These are phyloP conservation scores for Globisporangium carolinianum DNA, from an alignment of 352 stramenopile genomes.

Conservation along the genomic window DNA sequence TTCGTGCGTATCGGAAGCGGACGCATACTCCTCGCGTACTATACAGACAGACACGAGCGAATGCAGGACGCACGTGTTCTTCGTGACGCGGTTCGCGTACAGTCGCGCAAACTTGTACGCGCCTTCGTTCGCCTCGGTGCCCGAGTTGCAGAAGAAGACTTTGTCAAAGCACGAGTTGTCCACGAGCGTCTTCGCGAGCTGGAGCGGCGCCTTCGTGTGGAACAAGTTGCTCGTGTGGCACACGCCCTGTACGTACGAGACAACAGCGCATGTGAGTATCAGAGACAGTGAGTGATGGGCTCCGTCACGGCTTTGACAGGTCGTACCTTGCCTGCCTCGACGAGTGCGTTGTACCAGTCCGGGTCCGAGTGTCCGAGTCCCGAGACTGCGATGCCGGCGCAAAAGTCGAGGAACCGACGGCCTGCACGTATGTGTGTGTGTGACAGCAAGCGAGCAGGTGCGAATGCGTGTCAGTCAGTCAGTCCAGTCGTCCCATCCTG, in stretches of 20 bases:
- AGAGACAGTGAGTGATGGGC: neutral
- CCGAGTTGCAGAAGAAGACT: slow-evolving; percentile 98
- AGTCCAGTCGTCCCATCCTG: neutral
- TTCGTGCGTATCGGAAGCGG: neutral
- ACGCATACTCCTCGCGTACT: too few relatives aligned
- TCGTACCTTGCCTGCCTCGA: slow-evolving; percentile 44
- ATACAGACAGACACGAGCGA: neutral
- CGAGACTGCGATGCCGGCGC: slow-evolving; percentile 89
- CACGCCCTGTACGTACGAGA: slow-evolving; percentile 75
- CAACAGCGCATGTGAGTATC: slow-evolving; percentile 23
- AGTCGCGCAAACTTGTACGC: slow-evolving; percentile 85
- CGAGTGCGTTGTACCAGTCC: slow-evolving; percentile 69
- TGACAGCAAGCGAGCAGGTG: neutral
- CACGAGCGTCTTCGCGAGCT: slow-evolving; percentile 92
- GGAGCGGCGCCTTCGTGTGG: slow-evolving; percentile 90
- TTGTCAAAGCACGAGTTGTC: slow-evolving; percentile 95
- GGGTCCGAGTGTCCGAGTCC: slow-evolving; percentile 87
- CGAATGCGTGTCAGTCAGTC: neutral
- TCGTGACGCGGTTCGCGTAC: slow-evolving; percentile 53
- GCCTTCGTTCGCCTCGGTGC: slow-evolving; percentile 88
- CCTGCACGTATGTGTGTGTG: slow-evolving; percentile 9
- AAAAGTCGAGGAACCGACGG: slow-evolving; percentile 90
- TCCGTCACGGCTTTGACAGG: neutral
- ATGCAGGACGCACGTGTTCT: slow-evolving; percentile 50
- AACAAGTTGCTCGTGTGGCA: slow-evolving; percentile 97